A percentile compares a stretch with the other conserved stretches of the same genome.
Evolutionary conservation across 2,329 filamentous ascomycete genomes (phyloP).

Genomic region (Penicillium concentricum): DNA sequence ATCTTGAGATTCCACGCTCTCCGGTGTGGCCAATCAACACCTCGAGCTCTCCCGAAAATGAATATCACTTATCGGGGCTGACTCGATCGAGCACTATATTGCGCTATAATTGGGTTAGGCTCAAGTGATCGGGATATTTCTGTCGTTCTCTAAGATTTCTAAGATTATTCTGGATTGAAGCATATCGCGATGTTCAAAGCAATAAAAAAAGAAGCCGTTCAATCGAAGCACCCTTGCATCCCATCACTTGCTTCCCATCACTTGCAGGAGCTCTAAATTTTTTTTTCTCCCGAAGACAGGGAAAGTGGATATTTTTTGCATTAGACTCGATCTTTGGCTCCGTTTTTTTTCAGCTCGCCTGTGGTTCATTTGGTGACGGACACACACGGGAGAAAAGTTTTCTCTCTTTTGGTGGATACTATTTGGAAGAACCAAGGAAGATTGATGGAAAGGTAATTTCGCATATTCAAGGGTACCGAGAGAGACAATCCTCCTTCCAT

Average conservation of each 20-base stretch:
- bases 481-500: slow-evolving; percentile 11
- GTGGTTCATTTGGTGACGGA: slow-evolving; percentile 6
- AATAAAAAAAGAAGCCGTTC: slow-evolving; percentile 6
- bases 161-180: not conserved
- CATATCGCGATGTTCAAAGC: slow-evolving; percentile 3
- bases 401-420: slow-evolving; percentile 17
- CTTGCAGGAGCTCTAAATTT: slow-evolving; percentile 30
- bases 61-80: not conserved
- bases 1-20: not conserved
- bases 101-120: not conserved
- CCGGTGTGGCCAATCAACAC: slow-evolving; percentile 15
- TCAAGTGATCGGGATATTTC: not conserved
- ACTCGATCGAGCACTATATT: not conserved
- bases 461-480: slow-evolving; percentile 13
- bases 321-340: slow-evolving; percentile 35
- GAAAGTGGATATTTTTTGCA: slow-evolving; percentile 26
- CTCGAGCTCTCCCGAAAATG: slow-evolving; percentile 1
- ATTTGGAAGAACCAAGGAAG: slow-evolving; percentile 23
- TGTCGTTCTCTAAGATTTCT: not conserved
- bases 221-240: slow-evolving; percentile 1
- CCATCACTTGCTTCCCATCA: slow-evolving; percentile 19
- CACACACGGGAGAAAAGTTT: slow-evolving; percentile 22
- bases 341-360: slow-evolving; percentile 22
- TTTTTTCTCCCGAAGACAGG: slow-evolving; percentile 35
- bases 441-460: not conserved